Evolutionary conservation across 2,329 filamentous ascomycete species (phyloP).

Genomic region (Onygena corvina): DNA sequence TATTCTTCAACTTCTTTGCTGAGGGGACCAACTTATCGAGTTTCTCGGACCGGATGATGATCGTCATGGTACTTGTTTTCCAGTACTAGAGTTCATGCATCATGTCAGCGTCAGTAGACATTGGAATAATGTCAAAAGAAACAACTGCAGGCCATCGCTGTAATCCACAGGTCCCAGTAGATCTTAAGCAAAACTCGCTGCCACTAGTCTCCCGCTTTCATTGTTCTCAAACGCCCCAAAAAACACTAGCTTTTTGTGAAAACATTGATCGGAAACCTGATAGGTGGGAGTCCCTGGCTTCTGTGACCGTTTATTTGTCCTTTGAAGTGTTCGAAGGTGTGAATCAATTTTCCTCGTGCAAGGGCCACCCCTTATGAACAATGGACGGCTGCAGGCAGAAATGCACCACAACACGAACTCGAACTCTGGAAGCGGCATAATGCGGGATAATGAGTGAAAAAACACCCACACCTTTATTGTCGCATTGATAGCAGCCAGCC

Average conservation of each 20-base stretch:
- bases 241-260: background rate
- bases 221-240: background rate
- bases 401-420: background rate
- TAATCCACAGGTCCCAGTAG: background rate
- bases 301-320: background rate
- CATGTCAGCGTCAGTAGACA: background rate
- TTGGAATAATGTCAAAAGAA: background rate
- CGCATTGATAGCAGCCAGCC: background rate
- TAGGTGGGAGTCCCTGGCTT: background rate
- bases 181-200: background rate
- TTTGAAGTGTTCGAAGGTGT: background rate
- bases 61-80: conserved; percentile 2
- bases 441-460: no score
- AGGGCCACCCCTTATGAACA: background rate
- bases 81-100: conserved; percentile 1
- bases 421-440: background rate
- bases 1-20: conserved; percentile 5
- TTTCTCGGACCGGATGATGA: conserved; percentile 1
- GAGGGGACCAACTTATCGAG: conserved; percentile 2
- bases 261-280: background rate
- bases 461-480: conserved; percentile 1
- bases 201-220: background rate
- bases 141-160: background rate
- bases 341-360: background rate
- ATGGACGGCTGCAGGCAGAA: background rate